phyloP scores from a whole-genome alignment of 345 rosid genomes.

The Eucalyptus pauciflora region DNA sequence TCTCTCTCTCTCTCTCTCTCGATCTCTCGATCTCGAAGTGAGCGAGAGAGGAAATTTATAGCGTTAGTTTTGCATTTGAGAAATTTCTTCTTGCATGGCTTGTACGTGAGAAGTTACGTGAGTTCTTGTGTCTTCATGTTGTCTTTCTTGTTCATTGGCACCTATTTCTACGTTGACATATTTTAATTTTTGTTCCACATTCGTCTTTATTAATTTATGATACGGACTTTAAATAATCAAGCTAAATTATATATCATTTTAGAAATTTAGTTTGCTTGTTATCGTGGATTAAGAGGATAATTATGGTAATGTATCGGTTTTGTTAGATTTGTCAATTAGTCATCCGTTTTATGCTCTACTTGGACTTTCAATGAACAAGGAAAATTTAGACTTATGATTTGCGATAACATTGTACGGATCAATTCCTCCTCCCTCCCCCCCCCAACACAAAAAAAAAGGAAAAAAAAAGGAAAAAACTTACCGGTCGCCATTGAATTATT shows the following conservation, averaged over 20 bases:
- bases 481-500: background rate
- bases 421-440: background rate
- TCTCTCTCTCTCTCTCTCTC: background rate
- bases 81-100: background rate
- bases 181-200: background rate
- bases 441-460: rapidly evolving
- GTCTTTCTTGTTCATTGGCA: background rate
- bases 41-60: background rate
- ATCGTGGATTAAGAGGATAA: background rate
- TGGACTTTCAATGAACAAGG: background rate
- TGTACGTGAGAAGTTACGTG: background rate
- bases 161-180: background rate
- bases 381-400: background rate
- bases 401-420: background rate
- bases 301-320: background rate
- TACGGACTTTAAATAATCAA: background rate
- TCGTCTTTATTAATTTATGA: background rate
- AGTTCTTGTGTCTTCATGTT: background rate
- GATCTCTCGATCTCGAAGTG: background rate
- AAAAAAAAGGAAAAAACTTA: background rate
- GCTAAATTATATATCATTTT: background rate
- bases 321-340: background rate
- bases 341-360: background rate
- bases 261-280: background rate
- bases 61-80: background rate